Evolutionary conservation across 768 basidiomycete species (phyloP).

Genomic region (Suillus cothurnatus): DNA sequence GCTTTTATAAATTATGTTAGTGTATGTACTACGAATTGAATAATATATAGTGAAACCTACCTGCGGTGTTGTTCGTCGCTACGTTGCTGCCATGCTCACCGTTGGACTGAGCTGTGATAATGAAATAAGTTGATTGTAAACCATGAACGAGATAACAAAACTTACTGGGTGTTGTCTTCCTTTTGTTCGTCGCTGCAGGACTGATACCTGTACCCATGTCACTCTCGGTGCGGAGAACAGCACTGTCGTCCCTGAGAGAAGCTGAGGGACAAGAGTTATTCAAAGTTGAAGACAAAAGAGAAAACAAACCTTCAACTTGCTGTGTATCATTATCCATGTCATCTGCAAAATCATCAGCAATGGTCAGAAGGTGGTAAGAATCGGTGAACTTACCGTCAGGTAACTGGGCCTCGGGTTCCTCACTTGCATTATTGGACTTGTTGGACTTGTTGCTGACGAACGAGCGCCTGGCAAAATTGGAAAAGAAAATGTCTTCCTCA

Average conservation of each 20-base stretch:
- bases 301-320: neutral
- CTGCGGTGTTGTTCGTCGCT: neutral
- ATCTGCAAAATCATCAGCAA: neutral
- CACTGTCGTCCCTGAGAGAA: neutral
- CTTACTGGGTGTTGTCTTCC: neutral
- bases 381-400: neutral
- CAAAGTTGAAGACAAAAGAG: neutral
- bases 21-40: neutral
- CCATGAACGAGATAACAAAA: neutral
- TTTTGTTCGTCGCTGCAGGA: neutral
- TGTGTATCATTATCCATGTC: neutral
- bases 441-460: neutral
- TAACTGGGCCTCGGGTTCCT: neutral
- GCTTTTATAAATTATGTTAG: neutral
- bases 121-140: neutral
- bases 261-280: slow-evolving; percentile 1
- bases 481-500: neutral
- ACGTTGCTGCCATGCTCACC: neutral
- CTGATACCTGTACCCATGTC: neutral
- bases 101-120: neutral
- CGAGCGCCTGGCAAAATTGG: neutral
- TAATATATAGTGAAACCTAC: neutral
- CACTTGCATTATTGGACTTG: neutral
- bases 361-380: neutral
- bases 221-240: neutral